A percentile compares a stretch with the other conserved stretches of the same genome.
These are phyloP conservation scores for Tanacetum coccineum DNA, from an alignment of 129 eudicot species.

Conservation along the genomic window DNA sequence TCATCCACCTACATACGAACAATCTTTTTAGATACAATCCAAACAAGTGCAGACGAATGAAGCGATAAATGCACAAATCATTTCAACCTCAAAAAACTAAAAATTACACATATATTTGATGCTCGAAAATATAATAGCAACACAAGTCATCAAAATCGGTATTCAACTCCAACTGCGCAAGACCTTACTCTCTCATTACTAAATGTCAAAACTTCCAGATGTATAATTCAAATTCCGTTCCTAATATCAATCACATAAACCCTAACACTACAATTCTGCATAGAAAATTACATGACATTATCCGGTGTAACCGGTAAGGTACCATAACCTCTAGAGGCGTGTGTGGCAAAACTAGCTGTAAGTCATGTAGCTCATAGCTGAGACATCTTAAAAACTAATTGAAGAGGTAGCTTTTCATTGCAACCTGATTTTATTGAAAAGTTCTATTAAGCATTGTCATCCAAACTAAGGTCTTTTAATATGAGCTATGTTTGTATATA, in stretches of 20 bases:
- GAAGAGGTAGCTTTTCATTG: too few relatives aligned
- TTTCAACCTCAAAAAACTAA: slow-evolving; percentile 13
- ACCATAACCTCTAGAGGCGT: neutral
- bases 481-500: too few relatives aligned
- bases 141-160: neutral
- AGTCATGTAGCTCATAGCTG: too few relatives aligned
- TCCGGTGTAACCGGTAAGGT: too few relatives aligned
- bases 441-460: too few relatives aligned
- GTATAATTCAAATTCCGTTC: too few relatives aligned
- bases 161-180: neutral
- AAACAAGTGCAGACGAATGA: neutral
- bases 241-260: too few relatives aligned
- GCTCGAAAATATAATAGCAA: neutral
- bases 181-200: neutral
- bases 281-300: too few relatives aligned
- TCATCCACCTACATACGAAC: slow-evolving; percentile 47
- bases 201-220: neutral
- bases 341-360: neutral
- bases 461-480: too few relatives aligned
- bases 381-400: too few relatives aligned
- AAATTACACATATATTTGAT: neutral
- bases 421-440: too few relatives aligned
- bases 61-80: neutral
- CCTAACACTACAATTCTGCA: too few relatives aligned
- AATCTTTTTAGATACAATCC: neutral